A percentile compares a stretch with the other conserved stretches of the same genome.
These are phyloP conservation scores for Sisymbrium irio DNA, from an alignment of 345 rosid genomes.

Conservation along the genomic window DNA sequence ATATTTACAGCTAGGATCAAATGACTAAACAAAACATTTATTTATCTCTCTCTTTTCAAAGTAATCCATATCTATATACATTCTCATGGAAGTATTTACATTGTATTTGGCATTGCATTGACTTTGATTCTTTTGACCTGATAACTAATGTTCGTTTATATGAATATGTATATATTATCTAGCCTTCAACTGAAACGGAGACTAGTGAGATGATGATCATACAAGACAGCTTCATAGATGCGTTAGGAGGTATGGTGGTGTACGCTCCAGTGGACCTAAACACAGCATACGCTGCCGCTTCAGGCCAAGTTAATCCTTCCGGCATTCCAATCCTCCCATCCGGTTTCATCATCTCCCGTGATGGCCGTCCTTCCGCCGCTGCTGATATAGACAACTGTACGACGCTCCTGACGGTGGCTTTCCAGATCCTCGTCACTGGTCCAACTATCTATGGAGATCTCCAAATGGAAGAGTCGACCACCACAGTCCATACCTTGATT, in stretches of 20 bases:
- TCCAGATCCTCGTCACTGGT: constrained; percentile 57
- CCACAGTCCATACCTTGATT: constrained; percentile 54
- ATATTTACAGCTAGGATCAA: not conserved
- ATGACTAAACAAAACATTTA: not conserved
- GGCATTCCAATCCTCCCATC: constrained; percentile 64
- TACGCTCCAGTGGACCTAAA: constrained; percentile 59
- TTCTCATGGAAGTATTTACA: not conserved
- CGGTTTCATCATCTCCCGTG: constrained; percentile 62
- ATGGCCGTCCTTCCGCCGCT: constrained; percentile 29
- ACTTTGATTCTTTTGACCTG: not conserved
- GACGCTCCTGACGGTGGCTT: constrained; percentile 59
- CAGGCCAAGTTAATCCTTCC: constrained; percentile 41
- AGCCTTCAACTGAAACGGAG: constrained; percentile 12
- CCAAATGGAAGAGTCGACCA: constrained; percentile 42
- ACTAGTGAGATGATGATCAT: constrained; percentile 44
- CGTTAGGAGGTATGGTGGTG: constrained; percentile 47
- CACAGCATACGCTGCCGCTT: constrained; percentile 36
- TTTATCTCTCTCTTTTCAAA: not conserved
- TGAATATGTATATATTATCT: not conserved
- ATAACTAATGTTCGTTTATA: not conserved
- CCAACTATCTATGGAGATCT: constrained; percentile 20
- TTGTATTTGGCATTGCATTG: not conserved
- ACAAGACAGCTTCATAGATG: constrained; percentile 58
- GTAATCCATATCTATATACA: not conserved
- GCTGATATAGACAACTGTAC: not conserved